Base-by-base conservation (phyloP, 805 yeast species). In the Saturnispora zaruensis region DNA sequence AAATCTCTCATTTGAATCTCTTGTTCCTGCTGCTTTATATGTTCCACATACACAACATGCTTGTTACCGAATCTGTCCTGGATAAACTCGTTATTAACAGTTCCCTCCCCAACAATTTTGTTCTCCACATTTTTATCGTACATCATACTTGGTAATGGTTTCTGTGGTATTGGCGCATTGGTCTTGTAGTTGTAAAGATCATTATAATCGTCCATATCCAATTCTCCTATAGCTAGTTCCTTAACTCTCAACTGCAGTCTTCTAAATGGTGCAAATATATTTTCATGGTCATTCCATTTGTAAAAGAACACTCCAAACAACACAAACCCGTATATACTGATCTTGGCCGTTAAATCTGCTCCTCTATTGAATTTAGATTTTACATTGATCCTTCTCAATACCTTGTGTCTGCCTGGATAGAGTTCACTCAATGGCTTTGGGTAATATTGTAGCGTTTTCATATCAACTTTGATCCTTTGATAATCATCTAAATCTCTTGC, bases 211-310 rank as follows among this genome's bases (percentile, higher is more conserved):
- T 75, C 75, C 8, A 74, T 79, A 4, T 76, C 65, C 51, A 87
- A 69, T 18, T 66, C 66, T 1, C 84, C 84, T n/a, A 74, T 53
- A 2, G 84, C 42, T 48, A 62, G 57, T 54, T 81, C 81, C 59
- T 85, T 78, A 43, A 75, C 42, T 36, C 75, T 66, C 41, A 87
- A 72, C 54, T 87, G 80, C 24, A 72, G 63, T 45, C 91, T 66
- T 63, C 86, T 80, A 45, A 84, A 79, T 38, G 76, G 79, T 11
- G 87, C 75, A 66, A 87, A 80, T 6, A 84, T 79, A 59, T 87
- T 82, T 51, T 87, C 91, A 54, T 77, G 76, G 51, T 87, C 93
- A 60, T 87, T 86, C 96, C 96, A 87, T 47, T 88, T 70, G 63
- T 82, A 77, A 66, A 86, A 81, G 62, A 87, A 87, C 2, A 84